Base-by-base conservation (phyloP, 2,329 filamentous ascomycete species). In the Neofusicoccum parvum region DNA sequence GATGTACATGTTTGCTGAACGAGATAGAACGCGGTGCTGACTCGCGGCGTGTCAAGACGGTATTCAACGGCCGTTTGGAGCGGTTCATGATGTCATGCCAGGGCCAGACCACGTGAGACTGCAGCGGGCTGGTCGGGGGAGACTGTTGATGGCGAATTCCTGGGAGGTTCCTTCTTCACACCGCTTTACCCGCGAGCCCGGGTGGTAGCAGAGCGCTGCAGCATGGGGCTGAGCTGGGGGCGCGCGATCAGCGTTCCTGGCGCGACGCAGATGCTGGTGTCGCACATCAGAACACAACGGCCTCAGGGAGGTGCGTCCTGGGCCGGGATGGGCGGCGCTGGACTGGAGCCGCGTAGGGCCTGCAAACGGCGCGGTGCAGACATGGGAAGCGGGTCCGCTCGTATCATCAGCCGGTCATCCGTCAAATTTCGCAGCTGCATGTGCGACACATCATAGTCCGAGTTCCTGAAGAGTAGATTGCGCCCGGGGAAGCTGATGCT, bases 41-140 rank as follows among this genome's bases (percentile, higher is more conserved):
- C 54, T 48, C 32, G 32, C 32, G 43, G 32, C 50, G 50, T 53
- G 50, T 53, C 34, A 20, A 53, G 50, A 53, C n/a, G 50, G 34
- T 39, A 53, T 53, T 50, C 48, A 50, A 34, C 39, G 39, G 14
- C 54, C 54, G 36, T 17, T 65, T 65, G 20, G 43, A 45, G 63
- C 63, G 34, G 51, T 49, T 65, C 51, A 65, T 65, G 63, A 65
- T 65, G 63, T 65, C 51, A 65, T 46, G 32, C 37, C 11, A 15
- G 45, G 53, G 17, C 63, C 34, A 51, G 63, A 58, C 63, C 63
- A 65, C 53, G 53, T 59, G 63, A 50, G 63, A 49, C 9, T 50
- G 43, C 58, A 37, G 43, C 34, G 36, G 23, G 48, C 15, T 63
- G 17, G 17, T 39, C 23, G 62, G 48, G 37, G 32, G 41, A 7